Conservation (phyloP, 2,329 filamentous ascomycete species). For the Gyromitra esculenta region DNA sequence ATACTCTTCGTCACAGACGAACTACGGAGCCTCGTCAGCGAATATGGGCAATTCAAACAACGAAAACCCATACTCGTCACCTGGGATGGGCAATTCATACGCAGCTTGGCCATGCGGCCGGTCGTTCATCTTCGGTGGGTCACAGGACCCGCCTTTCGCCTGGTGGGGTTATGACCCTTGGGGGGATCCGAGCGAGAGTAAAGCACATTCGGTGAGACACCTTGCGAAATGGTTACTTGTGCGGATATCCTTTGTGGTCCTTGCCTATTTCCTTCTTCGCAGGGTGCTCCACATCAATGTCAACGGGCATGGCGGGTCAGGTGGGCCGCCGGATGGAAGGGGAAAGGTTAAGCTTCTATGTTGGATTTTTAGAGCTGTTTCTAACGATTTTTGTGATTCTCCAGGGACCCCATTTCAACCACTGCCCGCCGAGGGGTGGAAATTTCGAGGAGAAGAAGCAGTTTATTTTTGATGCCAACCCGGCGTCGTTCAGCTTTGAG, state of each 20-base stretch:
- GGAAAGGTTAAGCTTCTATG: conserved; percentile 26
- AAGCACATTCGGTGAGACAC: conserved; percentile 16
- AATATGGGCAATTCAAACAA: not conserved
- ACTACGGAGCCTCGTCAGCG: not conserved
- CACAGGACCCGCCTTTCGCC: not conserved
- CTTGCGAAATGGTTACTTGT: conserved; percentile 30
- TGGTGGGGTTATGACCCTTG: not conserved
- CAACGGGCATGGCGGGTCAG: not conserved
- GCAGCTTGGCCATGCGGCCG: not conserved
- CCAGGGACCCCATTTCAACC: conserved; percentile 1
- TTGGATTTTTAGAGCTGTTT: not conserved
- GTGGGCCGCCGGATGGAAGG: conserved; percentile 4
- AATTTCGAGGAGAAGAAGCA: not conserved
- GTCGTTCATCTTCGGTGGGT: not conserved
- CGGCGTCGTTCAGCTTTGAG: conserved; percentile 11
- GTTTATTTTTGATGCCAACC: conserved; percentile 6
- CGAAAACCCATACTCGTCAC: not conserved
- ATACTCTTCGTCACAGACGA: conserved; percentile 1
- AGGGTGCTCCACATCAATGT: not conserved
- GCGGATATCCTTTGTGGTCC: conserved; percentile 35
- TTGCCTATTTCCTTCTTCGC: conserved; percentile 25
- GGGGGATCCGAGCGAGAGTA: not conserved
- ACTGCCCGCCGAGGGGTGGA: not conserved
- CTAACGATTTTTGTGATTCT: not conserved
- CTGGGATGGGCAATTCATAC: not conserved